Evolutionary conservation across 108 stramenopile genomes (phyloP).

Genomic region (Mediolabrus comicus): DNA sequence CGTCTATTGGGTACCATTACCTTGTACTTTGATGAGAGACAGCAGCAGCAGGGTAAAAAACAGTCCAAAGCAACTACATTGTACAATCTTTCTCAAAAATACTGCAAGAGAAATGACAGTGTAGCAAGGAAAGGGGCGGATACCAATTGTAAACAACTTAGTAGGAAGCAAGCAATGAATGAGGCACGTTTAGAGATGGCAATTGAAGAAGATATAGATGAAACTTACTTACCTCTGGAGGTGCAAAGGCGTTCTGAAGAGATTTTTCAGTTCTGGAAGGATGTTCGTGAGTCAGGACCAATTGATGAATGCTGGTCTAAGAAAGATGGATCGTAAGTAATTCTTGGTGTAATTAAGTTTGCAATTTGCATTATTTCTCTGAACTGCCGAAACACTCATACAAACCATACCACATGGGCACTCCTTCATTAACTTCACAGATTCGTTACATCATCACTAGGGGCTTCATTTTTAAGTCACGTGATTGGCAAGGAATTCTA

Average conservation of each 20-base stretch:
- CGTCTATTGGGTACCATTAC: conserved; percentile 25
- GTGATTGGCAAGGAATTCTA: conserved; percentile 3
- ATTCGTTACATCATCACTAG: background rate
- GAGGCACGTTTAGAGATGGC: conserved; percentile 2
- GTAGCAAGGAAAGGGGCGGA: background rate
- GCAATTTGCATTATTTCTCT: background rate
- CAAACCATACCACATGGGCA: background rate
- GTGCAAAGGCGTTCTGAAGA: background rate
- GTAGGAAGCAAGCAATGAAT: background rate
- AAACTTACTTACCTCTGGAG: background rate
- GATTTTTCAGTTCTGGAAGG: conserved; percentile 8
- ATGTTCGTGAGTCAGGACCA: background rate
- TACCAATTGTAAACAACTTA: background rate
- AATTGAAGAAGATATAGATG: background rate
- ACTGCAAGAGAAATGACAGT: background rate
- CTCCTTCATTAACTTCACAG: background rate
- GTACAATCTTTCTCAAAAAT: background rate
- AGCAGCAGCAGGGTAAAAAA: background rate
- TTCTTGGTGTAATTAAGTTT: background rate
- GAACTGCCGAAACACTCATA: background rate
- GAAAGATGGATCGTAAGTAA: conserved; percentile 6
- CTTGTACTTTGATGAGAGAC: background rate
- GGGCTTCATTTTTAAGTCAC: background rate
- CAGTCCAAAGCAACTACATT: background rate
- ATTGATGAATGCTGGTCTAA: conserved; percentile 5